phyloP scores from a whole-genome alignment of 306 rosid species.

The Vigna nakashimae region DNA sequence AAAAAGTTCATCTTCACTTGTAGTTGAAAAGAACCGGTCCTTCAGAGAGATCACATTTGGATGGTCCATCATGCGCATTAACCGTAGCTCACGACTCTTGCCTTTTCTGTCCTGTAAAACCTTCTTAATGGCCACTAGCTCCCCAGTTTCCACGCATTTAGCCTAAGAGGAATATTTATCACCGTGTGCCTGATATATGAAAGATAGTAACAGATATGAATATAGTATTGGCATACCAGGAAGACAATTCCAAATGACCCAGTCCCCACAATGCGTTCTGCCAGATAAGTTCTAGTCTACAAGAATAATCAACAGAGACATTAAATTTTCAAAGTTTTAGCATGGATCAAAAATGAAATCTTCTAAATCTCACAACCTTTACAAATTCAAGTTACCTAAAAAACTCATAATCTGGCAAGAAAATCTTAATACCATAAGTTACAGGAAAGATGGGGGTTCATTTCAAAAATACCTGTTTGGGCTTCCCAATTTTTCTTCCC shows the following conservation, averaged over 20 bases:
- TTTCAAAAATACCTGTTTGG: slow-evolving; percentile 68
- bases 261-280: slow-evolving; percentile 80
- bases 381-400: not conserved
- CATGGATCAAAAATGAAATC: not conserved
- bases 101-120: slow-evolving; percentile 36
- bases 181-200: slow-evolving; percentile 11
- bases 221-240: slow-evolving; percentile 55
- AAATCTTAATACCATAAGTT: not conserved
- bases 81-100: slow-evolving; percentile 69
- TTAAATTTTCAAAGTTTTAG: slow-evolving; percentile 37
- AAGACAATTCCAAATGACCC: slow-evolving; percentile 89
- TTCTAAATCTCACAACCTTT: slow-evolving; percentile 12
- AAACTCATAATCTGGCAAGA: slow-evolving; percentile 14
- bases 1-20: slow-evolving; percentile 13
- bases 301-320: slow-evolving; percentile 37
- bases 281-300: slow-evolving; percentile 86
- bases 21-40: slow-evolving; percentile 26
- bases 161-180: slow-evolving; percentile 32
- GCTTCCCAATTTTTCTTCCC: slow-evolving; percentile 89
- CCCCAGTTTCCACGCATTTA: slow-evolving; percentile 50
- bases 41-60: slow-evolving; percentile 68
- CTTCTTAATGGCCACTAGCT: slow-evolving; percentile 45
- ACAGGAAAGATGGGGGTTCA: slow-evolving; percentile 14
- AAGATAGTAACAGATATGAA: slow-evolving; percentile 16
- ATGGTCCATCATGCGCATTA: slow-evolving; percentile 86